Percentiles rank a stretch among this genome's conserved stretches.
Evolutionary conservation across 306 rosid genomes (phyloP).

Genomic region (Inga oerstediana): DNA sequence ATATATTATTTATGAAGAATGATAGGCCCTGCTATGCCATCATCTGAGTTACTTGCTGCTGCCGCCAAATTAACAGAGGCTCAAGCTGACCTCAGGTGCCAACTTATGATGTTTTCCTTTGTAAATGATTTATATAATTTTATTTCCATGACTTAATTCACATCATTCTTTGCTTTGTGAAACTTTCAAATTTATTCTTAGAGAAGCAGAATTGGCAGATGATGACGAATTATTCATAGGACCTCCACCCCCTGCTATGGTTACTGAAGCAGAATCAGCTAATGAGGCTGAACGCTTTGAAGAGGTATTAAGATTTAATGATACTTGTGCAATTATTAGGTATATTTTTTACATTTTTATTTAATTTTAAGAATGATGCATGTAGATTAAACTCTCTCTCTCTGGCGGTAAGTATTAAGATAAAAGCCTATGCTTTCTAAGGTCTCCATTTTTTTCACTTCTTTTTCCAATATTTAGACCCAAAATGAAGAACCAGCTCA

Average conservation of each 20-base stretch:
- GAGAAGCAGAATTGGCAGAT: slow-evolving; percentile 77
- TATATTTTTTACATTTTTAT: slow-evolving; percentile 20
- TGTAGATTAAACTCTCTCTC: neutral
- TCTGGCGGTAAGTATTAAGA: slow-evolving; percentile 12
- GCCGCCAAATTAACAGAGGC: slow-evolving; percentile 97
- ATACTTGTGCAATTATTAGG: slow-evolving; percentile 12
- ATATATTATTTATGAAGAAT: slow-evolving; percentile 49
- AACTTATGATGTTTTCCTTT: neutral
- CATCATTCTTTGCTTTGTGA: slow-evolving; percentile 6
- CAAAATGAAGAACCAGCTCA: slow-evolving; percentile 4
- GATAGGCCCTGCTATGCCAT: slow-evolving; percentile 96
- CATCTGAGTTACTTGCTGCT: slow-evolving; percentile 90
- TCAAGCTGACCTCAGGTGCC: slow-evolving; percentile 75
- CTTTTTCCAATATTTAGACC: slow-evolving; percentile 8
- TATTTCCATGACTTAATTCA: slow-evolving; percentile 14
- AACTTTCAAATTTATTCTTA: slow-evolving; percentile 35
- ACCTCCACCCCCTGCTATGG: slow-evolving; percentile 90
- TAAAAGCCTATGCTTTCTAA: neutral
- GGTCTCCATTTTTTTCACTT: neutral
- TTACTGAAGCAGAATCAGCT: slow-evolving; percentile 84
- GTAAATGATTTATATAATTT: neutral
- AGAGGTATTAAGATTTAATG: slow-evolving; percentile 64
- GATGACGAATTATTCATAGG: slow-evolving; percentile 74
- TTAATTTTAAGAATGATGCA: slow-evolving; percentile 15
- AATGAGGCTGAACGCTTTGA: slow-evolving; percentile 95